These are phyloP conservation scores for Strigomonas culicis DNA, from an alignment of 208 protist genomes.

Conservation along the genomic window DNA sequence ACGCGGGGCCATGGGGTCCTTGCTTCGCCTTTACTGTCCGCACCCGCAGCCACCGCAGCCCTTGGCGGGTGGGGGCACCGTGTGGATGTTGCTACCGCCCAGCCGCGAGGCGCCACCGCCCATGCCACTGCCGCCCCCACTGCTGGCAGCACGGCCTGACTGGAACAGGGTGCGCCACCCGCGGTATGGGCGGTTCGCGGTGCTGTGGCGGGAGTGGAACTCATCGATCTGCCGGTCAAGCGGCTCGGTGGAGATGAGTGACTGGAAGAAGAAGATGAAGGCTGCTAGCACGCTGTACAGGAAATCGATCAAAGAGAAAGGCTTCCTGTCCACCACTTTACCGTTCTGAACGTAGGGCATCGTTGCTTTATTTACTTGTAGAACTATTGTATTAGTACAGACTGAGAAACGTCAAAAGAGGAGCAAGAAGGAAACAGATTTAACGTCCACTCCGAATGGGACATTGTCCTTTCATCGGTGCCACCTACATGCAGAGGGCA, in stretches of 20 bases:
- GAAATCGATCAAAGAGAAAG: slow-evolving; percentile 56
- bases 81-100: slow-evolving; percentile 41
- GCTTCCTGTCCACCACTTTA: slow-evolving; percentile 70
- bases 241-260: slow-evolving; percentile 52
- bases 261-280: slow-evolving; percentile 65
- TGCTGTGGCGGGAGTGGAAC: slow-evolving; percentile 17
- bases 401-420: slow-evolving; percentile 13
- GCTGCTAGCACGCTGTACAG: slow-evolving; percentile 30
- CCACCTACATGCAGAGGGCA: too few relatives aligned
- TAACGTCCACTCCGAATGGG: too few relatives aligned
- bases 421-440: slow-evolving; percentile 6
- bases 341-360: slow-evolving; percentile 80
- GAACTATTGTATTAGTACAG: neutral
- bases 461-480: too few relatives aligned
- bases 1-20: too few relatives aligned
- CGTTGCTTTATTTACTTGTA: neutral
- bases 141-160: neutral
- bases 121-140: slow-evolving; percentile 19
- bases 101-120: slow-evolving; percentile 20
- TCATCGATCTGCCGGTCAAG: slow-evolving; percentile 37
- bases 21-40: slow-evolving; percentile 22
- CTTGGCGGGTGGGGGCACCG: slow-evolving; percentile 26
- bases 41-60: slow-evolving; percentile 23
- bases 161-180: slow-evolving; percentile 15
- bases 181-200: slow-evolving; percentile 1